Percentiles rank a stretch among this genome's conserved stretches.
Evolutionary conservation across 306 rosid species (phyloP).

Genomic region (Quercus wislizeni): DNA sequence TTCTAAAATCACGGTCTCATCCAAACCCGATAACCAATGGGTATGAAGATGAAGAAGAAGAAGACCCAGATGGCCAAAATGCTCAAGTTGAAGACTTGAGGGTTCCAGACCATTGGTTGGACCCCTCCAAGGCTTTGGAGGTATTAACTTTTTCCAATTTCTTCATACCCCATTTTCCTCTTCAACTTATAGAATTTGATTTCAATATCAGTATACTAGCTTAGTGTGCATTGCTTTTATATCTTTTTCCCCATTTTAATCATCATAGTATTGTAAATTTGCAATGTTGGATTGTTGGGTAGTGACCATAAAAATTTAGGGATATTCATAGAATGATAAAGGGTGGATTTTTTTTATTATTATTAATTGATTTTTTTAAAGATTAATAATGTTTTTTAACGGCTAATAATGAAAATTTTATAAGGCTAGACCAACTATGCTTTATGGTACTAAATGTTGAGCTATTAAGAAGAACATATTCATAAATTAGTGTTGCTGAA

Average conservation of each 20-base stretch:
- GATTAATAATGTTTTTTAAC: no score
- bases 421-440: no score
- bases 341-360: not conserved
- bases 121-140: conserved; percentile 67
- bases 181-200: not conserved
- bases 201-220: not conserved
- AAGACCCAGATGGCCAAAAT: conserved; percentile 21
- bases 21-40: conserved; percentile 26
- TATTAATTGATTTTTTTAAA: no score
- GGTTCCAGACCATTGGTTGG: conserved; percentile 70
- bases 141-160: conserved; percentile 23
- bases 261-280: not conserved
- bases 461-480: no score
- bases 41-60: conserved; percentile 16
- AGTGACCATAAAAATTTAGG: not conserved
- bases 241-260: no score
- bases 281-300: not conserved
- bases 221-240: not conserved
- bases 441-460: no score
- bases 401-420: no score
- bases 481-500: no score
- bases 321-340: not conserved
- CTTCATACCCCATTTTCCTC: not conserved
- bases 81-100: conserved; percentile 58
- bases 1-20: conserved; percentile 32